phyloP scores from a whole-genome alignment of 2,329 filamentous ascomycete genomes.

The Trichothecium roseum region DNA sequence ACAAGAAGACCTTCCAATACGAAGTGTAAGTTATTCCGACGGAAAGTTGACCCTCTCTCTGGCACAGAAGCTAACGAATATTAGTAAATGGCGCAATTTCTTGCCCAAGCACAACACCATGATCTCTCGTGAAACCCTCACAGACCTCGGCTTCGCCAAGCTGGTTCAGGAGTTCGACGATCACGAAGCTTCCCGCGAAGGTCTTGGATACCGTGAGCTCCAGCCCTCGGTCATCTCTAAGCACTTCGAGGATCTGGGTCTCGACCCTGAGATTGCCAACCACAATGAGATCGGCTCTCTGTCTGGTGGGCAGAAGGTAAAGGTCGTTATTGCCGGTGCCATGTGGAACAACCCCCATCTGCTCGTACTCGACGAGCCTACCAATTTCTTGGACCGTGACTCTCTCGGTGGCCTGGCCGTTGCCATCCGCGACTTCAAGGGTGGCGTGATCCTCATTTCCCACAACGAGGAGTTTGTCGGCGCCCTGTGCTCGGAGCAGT shows the following conservation, averaged over 20 bases:
- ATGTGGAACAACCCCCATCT: constrained; percentile 99
- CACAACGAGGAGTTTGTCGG: constrained; percentile 99
- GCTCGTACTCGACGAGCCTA: constrained; percentile 94
- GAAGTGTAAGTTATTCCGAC: constrained; percentile 57
- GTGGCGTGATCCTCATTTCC: constrained; percentile 97
- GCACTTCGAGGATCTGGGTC: constrained; percentile 93
- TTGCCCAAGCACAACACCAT: constrained; percentile 89
- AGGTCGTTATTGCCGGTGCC: constrained; percentile 90
- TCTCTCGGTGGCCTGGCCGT: constrained; percentile 94
- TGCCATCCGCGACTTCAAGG: constrained; percentile 95
- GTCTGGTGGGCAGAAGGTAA: constrained; percentile 96
- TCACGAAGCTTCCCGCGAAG: constrained; percentile 96
- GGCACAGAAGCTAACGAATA: not conserved
- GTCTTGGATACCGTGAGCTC: constrained; percentile 88
- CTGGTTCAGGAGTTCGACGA: constrained; percentile 97
- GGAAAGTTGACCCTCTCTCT: not conserved
- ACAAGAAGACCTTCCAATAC: constrained; percentile 98
- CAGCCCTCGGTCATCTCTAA: constrained; percentile 91
- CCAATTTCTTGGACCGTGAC: constrained; percentile 98
- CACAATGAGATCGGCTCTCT: constrained; percentile 97
- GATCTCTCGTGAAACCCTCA: constrained; percentile 84
- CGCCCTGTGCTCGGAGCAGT: constrained; percentile 90
- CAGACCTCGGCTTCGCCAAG: constrained; percentile 81
- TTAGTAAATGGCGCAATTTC: constrained; percentile 77
- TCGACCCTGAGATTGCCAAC: constrained; percentile 96